Base-by-base conservation (phyloP, 192 early-diverging fungal species). In the Physocladia obscura region DNA sequence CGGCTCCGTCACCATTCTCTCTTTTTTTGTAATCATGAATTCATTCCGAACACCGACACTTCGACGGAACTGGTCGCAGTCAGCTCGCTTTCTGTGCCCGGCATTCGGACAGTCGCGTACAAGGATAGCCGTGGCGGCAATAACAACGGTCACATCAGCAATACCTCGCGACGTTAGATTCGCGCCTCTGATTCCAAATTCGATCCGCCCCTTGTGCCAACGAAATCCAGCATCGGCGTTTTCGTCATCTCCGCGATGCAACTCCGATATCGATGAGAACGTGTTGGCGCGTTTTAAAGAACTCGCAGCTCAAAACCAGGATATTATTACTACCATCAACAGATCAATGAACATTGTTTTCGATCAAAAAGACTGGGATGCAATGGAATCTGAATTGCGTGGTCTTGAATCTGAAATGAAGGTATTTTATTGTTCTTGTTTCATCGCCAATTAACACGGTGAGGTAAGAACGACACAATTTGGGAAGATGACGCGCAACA, bases 401-500 rank as follows among this genome's bases (percentile, higher is more conserved):
- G 22, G 21, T 11, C 31, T 77, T 2, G 39, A 37, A 30, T 29
- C 35, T 1, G 71, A 70, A 39, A 38, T 69, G 48, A 72, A 77
- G 74, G 74, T 76, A 31, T 35, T 34, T 40, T 35, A 37, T 17
- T 37, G 24, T 27, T 17, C 2, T 59, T 34, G 39, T 50, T 35
- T 19, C 19, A 40, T 19, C 22, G 24, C 24, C 22, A 29, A 15
- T n/a, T 62, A 31, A 24, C 4, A 8, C 15, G 40, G n/a, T 69
- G 34, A 17, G 5, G 19, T 26, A 36, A 37, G 44, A n/a, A 30
- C 36, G 70, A 74, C 8, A 71, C 62, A 3, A 55, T 80, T 6
- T 80, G 79, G 79, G 62, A 67, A 38, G 70, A 77, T 37, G 71
- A 79, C 40, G 40, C 77, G 29, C 36, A 74, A 49, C 49, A 54